A percentile compares a stretch with the other conserved stretches of the same genome.
These are phyloP conservation scores for Trichoderma sp. DNA, from an alignment of 2,329 filamentous ascomycete species.

Conservation along the genomic window DNA sequence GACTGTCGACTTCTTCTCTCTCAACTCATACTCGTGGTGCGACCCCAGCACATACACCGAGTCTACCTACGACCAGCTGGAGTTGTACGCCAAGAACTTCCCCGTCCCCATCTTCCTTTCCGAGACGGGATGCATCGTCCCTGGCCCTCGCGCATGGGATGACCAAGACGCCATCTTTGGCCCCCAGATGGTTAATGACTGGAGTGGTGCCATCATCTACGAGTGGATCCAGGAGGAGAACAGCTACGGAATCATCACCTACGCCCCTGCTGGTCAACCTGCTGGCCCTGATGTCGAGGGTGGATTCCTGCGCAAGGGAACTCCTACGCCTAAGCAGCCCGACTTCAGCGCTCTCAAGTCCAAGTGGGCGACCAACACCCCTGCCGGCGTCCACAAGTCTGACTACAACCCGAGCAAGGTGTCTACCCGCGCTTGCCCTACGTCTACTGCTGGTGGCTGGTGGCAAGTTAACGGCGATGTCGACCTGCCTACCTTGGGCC, in stretches of 20 bases:
- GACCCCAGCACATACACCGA: constrained; percentile 55
- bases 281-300: constrained; percentile 57
- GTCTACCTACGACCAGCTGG: constrained; percentile 69
- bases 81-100: constrained; percentile 65
- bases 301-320: constrained; percentile 69
- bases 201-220: constrained; percentile 80
- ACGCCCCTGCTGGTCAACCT: constrained; percentile 60
- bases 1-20: constrained; percentile 76
- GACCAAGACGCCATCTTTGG: constrained; percentile 79
- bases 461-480: constrained; percentile 74
- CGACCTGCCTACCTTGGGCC: constrained; percentile 66
- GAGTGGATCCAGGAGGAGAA: constrained; percentile 88
- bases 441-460: constrained; percentile 68
- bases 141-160: constrained; percentile 59
- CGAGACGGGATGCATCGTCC: constrained; percentile 78
- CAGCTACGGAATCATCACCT: constrained; percentile 76
- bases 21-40: constrained; percentile 86
- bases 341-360: constrained; percentile 76
- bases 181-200: constrained; percentile 64
- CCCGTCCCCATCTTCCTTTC: constrained; percentile 88
- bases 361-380: constrained; percentile 71
- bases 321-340: constrained; percentile 68
- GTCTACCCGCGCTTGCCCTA: constrained; percentile 67
- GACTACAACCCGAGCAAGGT: constrained; percentile 63
- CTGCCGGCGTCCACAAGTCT: constrained; percentile 64